Percentiles rank a stretch among this genome's conserved stretches.
phyloP scores from a whole-genome alignment of 2,329 filamentous ascomycete species.

The Epichloe brachyelytri region DNA sequence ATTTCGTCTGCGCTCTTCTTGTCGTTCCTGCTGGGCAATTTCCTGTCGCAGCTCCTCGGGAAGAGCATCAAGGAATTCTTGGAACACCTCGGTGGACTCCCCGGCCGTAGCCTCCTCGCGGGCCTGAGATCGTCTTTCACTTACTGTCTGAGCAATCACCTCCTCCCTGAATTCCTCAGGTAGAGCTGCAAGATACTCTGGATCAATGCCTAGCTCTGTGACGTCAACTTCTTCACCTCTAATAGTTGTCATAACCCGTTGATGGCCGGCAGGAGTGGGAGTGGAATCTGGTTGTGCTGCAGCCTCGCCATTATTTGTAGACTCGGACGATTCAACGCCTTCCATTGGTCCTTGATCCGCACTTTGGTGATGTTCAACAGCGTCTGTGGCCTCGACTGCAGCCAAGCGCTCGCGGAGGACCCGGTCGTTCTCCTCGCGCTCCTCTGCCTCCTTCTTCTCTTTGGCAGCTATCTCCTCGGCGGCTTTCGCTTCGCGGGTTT shows the following conservation, averaged over 20 bases:
- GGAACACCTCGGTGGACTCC: conserved; percentile 72
- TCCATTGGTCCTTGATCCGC: conserved; percentile 50
- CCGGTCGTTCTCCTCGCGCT: conserved; percentile 40
- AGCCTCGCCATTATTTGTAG: conserved; percentile 19
- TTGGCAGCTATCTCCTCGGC: conserved; percentile 53
- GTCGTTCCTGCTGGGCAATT: conserved; percentile 78
- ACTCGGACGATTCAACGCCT: conserved; percentile 50
- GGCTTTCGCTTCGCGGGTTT: conserved; percentile 57
- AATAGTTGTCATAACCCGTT: conserved; percentile 68
- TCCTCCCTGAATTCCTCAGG: conserved; percentile 94
- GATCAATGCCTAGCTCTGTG: conserved; percentile 85
- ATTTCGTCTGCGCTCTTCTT: conserved; percentile 77
- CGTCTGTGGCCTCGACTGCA: conserved; percentile 41
- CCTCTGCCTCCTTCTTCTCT: conserved; percentile 59
- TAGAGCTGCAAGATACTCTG: conserved; percentile 90
- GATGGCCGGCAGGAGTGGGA: conserved; percentile 10
- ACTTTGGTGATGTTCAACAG: conserved; percentile 9
- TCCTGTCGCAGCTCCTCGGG: conserved; percentile 84
- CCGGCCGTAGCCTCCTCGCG: conserved; percentile 54
- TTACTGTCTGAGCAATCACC: conserved; percentile 83
- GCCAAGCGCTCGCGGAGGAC: conserved; percentile 26
- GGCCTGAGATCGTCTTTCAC: conserved; percentile 68
- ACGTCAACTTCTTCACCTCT: conserved; percentile 83
- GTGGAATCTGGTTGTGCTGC: conserved; percentile 13
- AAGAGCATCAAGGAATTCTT: conserved; percentile 86